Conservation (phyloP, 106 monocot genomes). For the Posidonia australis region DNA sequence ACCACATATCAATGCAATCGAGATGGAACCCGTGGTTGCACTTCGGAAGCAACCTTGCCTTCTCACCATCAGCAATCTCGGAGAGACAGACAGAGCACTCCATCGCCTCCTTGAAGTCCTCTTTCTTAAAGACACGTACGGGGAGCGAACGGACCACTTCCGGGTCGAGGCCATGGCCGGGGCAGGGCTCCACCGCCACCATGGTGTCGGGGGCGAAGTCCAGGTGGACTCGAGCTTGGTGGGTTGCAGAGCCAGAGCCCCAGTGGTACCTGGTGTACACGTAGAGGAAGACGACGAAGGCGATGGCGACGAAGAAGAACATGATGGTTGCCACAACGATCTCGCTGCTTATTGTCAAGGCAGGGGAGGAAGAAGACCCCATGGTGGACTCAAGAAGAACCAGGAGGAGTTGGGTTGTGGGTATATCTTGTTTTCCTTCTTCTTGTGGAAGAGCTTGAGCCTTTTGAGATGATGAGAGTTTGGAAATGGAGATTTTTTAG, state of each 20-base stretch:
- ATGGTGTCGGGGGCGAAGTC: neutral
- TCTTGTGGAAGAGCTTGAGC: no score
- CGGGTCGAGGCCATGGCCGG: neutral
- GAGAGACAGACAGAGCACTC: constrained; percentile 18
- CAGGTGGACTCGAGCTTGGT: neutral
- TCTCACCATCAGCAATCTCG: constrained; percentile 12
- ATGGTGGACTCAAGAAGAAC: no score
- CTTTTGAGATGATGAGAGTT: no score
- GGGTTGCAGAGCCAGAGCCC: neutral
- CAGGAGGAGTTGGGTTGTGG: no score
- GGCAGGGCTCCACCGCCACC: neutral
- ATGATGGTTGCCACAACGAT: neutral
- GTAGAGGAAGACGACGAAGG: neutral
- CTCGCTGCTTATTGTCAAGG: neutral
- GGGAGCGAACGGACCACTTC: neutral
- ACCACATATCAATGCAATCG: constrained; percentile 21
- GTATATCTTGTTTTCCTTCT: no score
- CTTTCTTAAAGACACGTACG: constrained; percentile 2
- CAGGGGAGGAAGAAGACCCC: no score
- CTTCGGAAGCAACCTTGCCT: constrained; percentile 11
- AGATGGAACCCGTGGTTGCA: constrained; percentile 20
- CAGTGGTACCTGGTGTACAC: neutral
- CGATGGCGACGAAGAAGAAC: neutral
- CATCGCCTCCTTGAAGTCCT: neutral
- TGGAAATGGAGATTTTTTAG: no score